Base-by-base conservation (phyloP, 495 filamentous ascomycete genomes). In the Mycothermus thermophilus region DNA sequence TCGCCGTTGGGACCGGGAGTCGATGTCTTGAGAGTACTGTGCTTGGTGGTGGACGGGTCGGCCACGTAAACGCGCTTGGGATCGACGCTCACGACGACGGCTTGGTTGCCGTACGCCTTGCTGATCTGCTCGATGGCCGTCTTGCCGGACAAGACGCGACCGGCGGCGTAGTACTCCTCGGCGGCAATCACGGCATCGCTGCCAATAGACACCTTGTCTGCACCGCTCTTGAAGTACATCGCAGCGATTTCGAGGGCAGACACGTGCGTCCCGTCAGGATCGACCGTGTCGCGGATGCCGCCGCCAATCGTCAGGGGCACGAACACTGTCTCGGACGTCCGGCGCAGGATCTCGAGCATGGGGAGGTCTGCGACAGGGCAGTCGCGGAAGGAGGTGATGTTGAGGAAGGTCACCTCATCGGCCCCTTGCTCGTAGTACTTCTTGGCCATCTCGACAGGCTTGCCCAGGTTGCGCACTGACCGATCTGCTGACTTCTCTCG, bases 171-270 rank as follows among this genome's bases (percentile, higher is more conserved):
- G 54, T 83, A 97, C 40, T 92, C 80, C 52, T 95, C 86, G 0
- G 90, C 90, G 7, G 87, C 87, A 22, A 73, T 71, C 8, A 96
- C 90, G 30, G 90, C 87, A 57, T 97, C 92, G 2, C 82, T 92
- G 4, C 92, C 90, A 47, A 97, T 94, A 31, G 85, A 93, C 12
- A 97, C 85, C 66, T 97, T 97, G 58, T 97, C 90, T n/a, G 90
- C 90, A 23, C 90, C 90, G 16, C 77, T 85, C 64, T 90, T 83
- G 70, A 97, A 97, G 66, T 97, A 97, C 72, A 96, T 77, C 4
- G 79, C 87, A 8, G 90, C 90, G 29, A 97, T 83, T 38, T 96
- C 83, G 6, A 94, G 73, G 4, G 90, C 90, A 8, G 82, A 75
- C 2, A 88, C 71, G 35, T 73, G 73, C 8, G 77, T 87, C n/a